phyloP scores from a whole-genome alignment of 2,329 filamentous ascomycete genomes.

The Colletotrichum abscissum region DNA sequence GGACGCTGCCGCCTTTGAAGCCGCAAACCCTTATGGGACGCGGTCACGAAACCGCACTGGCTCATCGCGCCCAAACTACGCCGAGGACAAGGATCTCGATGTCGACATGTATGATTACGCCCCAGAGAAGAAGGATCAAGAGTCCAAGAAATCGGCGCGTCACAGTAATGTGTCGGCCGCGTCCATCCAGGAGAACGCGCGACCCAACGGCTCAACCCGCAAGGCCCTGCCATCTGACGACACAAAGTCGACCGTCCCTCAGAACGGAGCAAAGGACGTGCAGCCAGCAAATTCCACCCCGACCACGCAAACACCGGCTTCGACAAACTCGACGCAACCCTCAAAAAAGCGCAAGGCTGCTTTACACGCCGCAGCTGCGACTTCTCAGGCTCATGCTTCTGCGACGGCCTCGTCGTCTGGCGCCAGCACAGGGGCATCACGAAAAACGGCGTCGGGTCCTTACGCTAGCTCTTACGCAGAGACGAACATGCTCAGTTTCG shows the following conservation, averaged over 20 bases:
- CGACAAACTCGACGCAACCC: conserved; percentile 57
- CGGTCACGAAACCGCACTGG: conserved; percentile 90
- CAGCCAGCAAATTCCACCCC: conserved; percentile 38
- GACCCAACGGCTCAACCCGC: conserved; percentile 50
- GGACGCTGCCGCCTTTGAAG: conserved; percentile 59
- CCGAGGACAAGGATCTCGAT: conserved; percentile 91
- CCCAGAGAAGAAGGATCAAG: conserved; percentile 65
- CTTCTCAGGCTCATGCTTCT: conserved; percentile 34
- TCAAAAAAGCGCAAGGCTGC: conserved; percentile 90
- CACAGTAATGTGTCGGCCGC: conserved; percentile 54
- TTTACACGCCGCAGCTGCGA: conserved; percentile 31
- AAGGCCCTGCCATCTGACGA: conserved; percentile 54
- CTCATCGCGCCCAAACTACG: conserved; percentile 89
- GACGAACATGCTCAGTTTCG: conserved; percentile 91
- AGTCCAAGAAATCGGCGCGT: conserved; percentile 67
- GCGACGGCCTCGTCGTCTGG: conserved; percentile 41
- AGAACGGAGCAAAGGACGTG: conserved; percentile 52
- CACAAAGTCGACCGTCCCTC: conserved; percentile 47
- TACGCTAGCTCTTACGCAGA: conserved; percentile 60
- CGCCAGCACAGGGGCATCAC: conserved; percentile 44
- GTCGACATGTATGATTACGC: conserved; percentile 83
- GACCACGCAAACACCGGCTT: conserved; percentile 57
- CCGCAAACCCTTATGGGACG: conserved; percentile 85
- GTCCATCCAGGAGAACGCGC: conserved; percentile 49
- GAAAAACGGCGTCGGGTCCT: conserved; percentile 50